A percentile compares a stretch with the other conserved stretches of the same genome.
Conservation (phyloP, 2,329 filamentous ascomycete genomes). For the Zalaria obscura region DNA sequence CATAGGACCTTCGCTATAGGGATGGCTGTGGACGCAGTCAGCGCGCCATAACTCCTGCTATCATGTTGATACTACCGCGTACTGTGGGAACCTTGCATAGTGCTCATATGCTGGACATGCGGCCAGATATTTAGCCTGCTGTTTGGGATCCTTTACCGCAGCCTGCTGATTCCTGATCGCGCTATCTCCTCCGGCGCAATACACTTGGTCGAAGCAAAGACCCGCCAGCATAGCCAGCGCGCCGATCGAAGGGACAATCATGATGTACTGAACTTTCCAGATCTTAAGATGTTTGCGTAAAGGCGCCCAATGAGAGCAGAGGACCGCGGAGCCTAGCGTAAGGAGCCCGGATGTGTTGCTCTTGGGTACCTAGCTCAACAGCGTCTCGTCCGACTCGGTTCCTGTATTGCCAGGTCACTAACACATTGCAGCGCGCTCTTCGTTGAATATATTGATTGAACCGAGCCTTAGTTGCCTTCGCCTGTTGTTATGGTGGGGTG, state of each 20-base stretch:
- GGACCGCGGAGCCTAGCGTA: too few relatives aligned
- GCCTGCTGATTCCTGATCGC: constrained; percentile 8
- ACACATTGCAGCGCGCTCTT: too few relatives aligned
- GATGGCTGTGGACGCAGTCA: constrained; percentile 39
- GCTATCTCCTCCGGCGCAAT: constrained; percentile 7
- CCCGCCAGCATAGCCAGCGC: constrained; percentile 15
- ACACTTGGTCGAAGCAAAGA: constrained; percentile 12
- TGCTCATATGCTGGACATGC: constrained; percentile 25
- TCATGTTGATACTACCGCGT: constrained; percentile 5
- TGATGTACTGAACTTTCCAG: constrained; percentile 2
- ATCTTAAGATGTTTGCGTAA: too few relatives aligned
- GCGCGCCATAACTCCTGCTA: constrained; percentile 6
- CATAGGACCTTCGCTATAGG: constrained; percentile 66
- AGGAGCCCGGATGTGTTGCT: too few relatives aligned
- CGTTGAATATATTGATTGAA: too few relatives aligned
- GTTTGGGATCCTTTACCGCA: constrained; percentile 11
- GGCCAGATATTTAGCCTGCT: constrained; percentile 18
- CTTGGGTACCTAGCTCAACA: too few relatives aligned
- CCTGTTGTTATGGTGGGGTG: too few relatives aligned
- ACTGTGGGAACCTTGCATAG: constrained; percentile 23
- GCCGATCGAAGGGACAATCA: constrained; percentile 12
- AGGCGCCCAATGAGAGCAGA: too few relatives aligned
- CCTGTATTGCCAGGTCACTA: too few relatives aligned
- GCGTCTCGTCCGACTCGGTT: too few relatives aligned
- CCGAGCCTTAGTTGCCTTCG: too few relatives aligned